Evolutionary conservation across 176 grass and related monocot species (phyloP).

Genomic region (Juncus effusus): DNA sequence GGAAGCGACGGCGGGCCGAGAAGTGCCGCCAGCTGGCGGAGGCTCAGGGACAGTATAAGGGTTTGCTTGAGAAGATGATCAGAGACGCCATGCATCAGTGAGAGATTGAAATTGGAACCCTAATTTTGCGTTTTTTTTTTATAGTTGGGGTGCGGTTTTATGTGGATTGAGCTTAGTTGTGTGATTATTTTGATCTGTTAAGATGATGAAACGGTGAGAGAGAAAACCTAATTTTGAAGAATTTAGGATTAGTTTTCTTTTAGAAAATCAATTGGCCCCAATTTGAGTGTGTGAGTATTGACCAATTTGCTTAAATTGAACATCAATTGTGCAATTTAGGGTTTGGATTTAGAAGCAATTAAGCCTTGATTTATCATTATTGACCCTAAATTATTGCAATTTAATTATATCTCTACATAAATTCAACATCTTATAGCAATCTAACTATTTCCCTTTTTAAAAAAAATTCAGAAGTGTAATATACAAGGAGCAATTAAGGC

Average conservation of each 20-base stretch:
- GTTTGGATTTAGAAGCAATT: too few relatives aligned
- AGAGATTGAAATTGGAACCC: conserved; percentile 30
- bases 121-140: neutral
- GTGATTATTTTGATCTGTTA: neutral
- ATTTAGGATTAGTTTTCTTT: too few relatives aligned
- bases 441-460: neutral
- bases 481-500: conserved; percentile 92
- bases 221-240: too few relatives aligned
- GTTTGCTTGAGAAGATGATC: conserved; percentile 96
- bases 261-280: too few relatives aligned
- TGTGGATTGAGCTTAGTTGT: neutral
- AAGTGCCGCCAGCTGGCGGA: conserved; percentile 74
- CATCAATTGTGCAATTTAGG: too few relatives aligned
- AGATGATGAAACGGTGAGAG: neutral
- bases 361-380: too few relatives aligned
- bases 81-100: conserved; percentile 99
- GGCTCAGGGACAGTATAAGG: conserved; percentile 84
- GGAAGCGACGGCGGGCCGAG: conserved; percentile 55
- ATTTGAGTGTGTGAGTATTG: too few relatives aligned
- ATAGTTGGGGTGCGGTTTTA: neutral
- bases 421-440: conserved; percentile 6
- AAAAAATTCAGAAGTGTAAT: conserved; percentile 62
- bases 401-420: neutral
- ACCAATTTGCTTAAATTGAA: too few relatives aligned
- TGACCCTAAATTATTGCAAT: neutral